These are phyloP conservation scores for Zalerion maritima DNA, from an alignment of 495 filamentous ascomycete species.

Conservation along the genomic window DNA sequence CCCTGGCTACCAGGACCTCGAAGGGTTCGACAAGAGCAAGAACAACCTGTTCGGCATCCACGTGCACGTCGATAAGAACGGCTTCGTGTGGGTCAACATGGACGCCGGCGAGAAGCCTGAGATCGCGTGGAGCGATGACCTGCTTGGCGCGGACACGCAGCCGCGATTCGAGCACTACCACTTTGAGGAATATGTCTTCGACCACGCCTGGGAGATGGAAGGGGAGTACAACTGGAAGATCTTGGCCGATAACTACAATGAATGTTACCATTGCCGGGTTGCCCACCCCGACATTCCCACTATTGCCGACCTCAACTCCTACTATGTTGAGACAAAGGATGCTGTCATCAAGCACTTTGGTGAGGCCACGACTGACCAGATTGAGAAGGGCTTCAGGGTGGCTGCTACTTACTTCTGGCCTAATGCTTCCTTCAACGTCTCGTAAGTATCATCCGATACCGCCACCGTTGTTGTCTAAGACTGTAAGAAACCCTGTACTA, in stretches of 20 bases:
- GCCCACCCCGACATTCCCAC: constrained; percentile 32
- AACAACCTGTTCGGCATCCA: constrained; percentile 24
- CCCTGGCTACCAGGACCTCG: constrained; percentile 36
- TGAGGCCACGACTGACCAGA: constrained; percentile 22
- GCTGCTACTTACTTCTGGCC: constrained; percentile 32
- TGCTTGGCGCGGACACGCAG: constrained; percentile 23
- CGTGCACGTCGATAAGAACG: constrained; percentile 29
- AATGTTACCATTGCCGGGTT: constrained; percentile 38
- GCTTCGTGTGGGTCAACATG: constrained; percentile 39
- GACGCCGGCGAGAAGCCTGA: constrained; percentile 27
- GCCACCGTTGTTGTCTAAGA: too few species aligned
- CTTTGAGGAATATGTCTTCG: constrained; percentile 32
- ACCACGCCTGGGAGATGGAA: constrained; percentile 32
- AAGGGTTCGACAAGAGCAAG: constrained; percentile 38
- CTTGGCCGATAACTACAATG: constrained; percentile 34
- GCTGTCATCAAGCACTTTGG: constrained; percentile 29
- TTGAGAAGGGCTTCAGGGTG: constrained; percentile 14
- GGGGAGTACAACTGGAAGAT: constrained; percentile 39
- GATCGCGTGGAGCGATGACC: constrained; percentile 28
- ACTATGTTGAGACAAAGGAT: constrained; percentile 25
- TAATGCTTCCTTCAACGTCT: constrained; percentile 29
- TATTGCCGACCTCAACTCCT: constrained; percentile 26
- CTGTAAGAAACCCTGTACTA: constrained; percentile 2
- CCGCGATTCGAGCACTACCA: constrained; percentile 22
- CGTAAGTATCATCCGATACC: constrained; percentile 29